phyloP scores from a whole-genome alignment of 2,329 filamentous ascomycete genomes.

The Penicillium sp. region DNA sequence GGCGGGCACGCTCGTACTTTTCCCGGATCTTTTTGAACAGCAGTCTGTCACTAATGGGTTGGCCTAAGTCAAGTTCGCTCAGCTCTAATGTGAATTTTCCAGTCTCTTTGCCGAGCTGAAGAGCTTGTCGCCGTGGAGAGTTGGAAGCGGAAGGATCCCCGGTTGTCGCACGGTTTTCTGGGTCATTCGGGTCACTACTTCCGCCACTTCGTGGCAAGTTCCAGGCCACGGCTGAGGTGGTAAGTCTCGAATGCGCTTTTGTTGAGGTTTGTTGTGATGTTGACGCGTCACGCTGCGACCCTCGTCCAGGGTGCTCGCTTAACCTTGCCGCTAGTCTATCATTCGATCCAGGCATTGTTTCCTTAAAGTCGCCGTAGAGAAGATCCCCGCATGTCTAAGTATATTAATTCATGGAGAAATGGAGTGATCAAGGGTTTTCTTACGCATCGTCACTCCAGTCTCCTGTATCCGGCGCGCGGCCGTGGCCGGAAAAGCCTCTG shows the following conservation, averaged over 20 bases:
- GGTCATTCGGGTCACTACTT: neutral
- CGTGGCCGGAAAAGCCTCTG: neutral
- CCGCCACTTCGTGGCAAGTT: neutral
- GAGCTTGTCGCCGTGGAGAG: neutral
- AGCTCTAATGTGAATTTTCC: neutral
- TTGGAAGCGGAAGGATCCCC: neutral
- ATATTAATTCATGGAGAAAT: too few relatives aligned
- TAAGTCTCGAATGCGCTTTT: neutral
- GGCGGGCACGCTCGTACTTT: neutral
- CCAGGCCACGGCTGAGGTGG: neutral
- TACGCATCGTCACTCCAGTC: neutral
- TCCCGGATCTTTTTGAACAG: neutral
- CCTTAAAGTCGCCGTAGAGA: neutral
- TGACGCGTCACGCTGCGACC: conserved; percentile 8
- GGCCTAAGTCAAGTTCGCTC: neutral
- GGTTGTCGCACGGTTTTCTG: neutral
- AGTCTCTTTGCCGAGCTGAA: neutral
- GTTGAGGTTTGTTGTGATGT: neutral
- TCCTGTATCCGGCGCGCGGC: neutral
- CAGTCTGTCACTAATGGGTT: neutral
- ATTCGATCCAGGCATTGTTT: neutral
- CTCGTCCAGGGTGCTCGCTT: conserved; percentile 15
- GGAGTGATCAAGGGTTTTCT: too few relatives aligned
- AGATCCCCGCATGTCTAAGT: neutral
- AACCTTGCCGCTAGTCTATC: neutral